These are phyloP conservation scores for Saccharomycopsis crataegensis DNA, from an alignment of 1,139 yeast species.

Conservation along the genomic window DNA sequence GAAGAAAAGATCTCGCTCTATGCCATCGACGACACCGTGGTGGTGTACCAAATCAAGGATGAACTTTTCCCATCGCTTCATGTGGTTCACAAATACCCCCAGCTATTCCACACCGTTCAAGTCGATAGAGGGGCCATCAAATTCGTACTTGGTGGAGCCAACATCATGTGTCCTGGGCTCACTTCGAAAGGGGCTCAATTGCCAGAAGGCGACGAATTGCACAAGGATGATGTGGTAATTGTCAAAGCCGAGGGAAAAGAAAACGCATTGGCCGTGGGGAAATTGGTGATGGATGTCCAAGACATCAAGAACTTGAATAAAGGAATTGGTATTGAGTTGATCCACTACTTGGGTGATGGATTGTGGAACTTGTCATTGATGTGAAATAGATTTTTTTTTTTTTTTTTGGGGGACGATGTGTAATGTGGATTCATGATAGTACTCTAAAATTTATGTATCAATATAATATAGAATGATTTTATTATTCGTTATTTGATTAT, in stretches of 20 bases:
- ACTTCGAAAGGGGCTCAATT: slow-evolving; percentile 84
- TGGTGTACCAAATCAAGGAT: slow-evolving; percentile 77
- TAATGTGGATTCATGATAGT: background rate
- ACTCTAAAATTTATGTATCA: background rate
- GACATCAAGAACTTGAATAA: slow-evolving; percentile 80
- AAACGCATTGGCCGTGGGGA: slow-evolving; percentile 83
- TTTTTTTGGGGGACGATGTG: background rate
- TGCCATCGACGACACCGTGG: slow-evolving; percentile 63
- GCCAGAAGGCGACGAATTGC: slow-evolving; percentile 61
- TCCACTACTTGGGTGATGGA: slow-evolving; percentile 87
- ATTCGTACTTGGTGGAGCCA: slow-evolving; percentile 89
- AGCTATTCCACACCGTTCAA: slow-evolving; percentile 75
- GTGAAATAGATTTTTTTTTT: too few species aligned
- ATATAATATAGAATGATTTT: background rate
- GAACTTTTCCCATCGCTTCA: slow-evolving; percentile 66
- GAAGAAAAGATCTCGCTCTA: slow-evolving; percentile 83
- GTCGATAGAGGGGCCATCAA: slow-evolving; percentile 97
- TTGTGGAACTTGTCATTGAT: slow-evolving; percentile 56
- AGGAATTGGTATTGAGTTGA: slow-evolving; percentile 83
- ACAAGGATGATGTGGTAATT: slow-evolving; percentile 64
- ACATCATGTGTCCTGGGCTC: slow-evolving; percentile 95
- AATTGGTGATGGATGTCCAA: slow-evolving; percentile 78
- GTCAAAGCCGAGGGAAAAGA: slow-evolving; percentile 93
- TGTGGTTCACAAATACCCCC: slow-evolving; percentile 77
- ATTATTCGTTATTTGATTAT: too few species aligned